Evolutionary conservation across 139 green algal genomes (phyloP), one percentile per base, ranked within the genome.

Genomic region (Chlamydomonas applanata): DNA sequence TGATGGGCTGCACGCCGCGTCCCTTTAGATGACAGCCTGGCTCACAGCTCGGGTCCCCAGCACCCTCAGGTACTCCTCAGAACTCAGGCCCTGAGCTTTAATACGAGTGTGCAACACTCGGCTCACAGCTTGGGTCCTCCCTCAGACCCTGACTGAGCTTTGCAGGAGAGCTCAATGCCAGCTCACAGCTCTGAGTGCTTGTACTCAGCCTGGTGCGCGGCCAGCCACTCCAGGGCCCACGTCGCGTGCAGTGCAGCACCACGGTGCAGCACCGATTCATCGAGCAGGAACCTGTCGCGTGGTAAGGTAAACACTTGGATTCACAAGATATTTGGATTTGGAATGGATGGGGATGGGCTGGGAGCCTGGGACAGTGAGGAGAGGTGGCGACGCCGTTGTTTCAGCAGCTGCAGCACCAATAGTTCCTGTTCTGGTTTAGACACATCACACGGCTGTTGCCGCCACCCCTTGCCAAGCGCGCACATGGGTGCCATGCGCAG

Each of bases 241-340:
- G 81, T 78, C 0, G 85, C 84, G 79, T 97, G 91, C 67, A 96
- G 59, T 2, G 91, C 90, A 0, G 88, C 89, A 5, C 93, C 93
- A 24, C 87, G 70, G 5, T 83, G 78, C 70, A 97, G 79, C 35
- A 85, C 87, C 0, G 35, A 60, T 73, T 97, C 93, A 72, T 97
- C 93, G 27, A 97, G 40, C 27, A 60, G 79, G 80, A 96, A 97
- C 71, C 80, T 83, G 66, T 0, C 32, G 24, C 2, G 4, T 36
- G 29, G 62, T n/a, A n/a, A 49, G 40, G 40, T 49, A 49, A 49
- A 7, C 40, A 49, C 11, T n/a, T n/a, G n/a, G n/a, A n/a, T n/a
- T n/a, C n/a, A n/a, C n/a, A n/a, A n/a, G n/a, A 46, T 24, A 2
- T 4, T 27, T 11, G 22, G n/a, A 24, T 57, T 33, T 36, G 30